phyloP scores from a whole-genome alignment of 352 stramenopile species.

The Phytophthora parvispora region DNA sequence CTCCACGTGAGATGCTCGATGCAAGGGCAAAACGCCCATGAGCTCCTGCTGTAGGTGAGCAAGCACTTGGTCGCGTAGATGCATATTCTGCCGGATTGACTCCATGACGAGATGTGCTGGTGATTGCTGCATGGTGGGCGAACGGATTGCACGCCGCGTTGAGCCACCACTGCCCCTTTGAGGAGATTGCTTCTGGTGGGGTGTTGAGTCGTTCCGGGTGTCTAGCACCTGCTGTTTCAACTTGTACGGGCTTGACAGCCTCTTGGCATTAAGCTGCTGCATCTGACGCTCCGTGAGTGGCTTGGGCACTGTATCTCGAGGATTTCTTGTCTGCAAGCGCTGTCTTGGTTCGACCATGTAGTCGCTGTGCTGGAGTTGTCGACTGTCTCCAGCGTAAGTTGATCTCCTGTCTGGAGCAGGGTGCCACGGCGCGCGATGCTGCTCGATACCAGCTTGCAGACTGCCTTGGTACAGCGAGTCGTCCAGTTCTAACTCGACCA shows the following conservation, averaged over 20 bases:
- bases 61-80: slow-evolving; percentile 54
- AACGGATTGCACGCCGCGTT: slow-evolving; percentile 4
- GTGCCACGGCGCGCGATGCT: slow-evolving; percentile 5
- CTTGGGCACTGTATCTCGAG: slow-evolving; percentile 14
- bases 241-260: slow-evolving; percentile 67
- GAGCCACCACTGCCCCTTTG: neutral
- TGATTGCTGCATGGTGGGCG: slow-evolving; percentile 10
- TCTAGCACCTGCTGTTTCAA: slow-evolving; percentile 71
- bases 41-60: slow-evolving; percentile 57
- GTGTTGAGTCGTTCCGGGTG: slow-evolving; percentile 29
- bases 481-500: slow-evolving; percentile 78
- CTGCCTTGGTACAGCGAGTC: slow-evolving; percentile 46
- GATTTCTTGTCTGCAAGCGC: slow-evolving; percentile 6
- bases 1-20: slow-evolving; percentile 28
- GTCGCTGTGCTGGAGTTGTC: slow-evolving; percentile 9
- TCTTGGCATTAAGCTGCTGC: slow-evolving; percentile 26
- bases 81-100: slow-evolving; percentile 61
- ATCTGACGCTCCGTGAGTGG: slow-evolving; percentile 16
- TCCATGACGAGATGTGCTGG: slow-evolving; percentile 50
- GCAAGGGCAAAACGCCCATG: slow-evolving; percentile 18
- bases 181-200: slow-evolving; percentile 1
- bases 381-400: neutral
- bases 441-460: slow-evolving; percentile 8
- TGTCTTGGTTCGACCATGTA: slow-evolving; percentile 8
- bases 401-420: neutral